Base-by-base conservation (phyloP, 75 land plant genomes). In the Larix kaempferi region DNA sequence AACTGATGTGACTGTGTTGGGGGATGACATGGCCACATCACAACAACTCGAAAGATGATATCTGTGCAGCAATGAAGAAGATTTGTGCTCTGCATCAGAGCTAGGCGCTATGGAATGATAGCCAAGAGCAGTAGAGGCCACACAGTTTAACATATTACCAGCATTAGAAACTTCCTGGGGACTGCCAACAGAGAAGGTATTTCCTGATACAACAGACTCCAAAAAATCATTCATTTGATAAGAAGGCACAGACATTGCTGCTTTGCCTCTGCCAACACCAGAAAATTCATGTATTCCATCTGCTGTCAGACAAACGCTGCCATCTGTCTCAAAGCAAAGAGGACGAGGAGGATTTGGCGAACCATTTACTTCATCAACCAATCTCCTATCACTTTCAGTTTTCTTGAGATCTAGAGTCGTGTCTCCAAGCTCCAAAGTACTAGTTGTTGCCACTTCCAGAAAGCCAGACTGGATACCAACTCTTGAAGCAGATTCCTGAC, bases 401-500 rank as follows among this genome's bases (percentile, higher is more conserved):
- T 69, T 69, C 8, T 39, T 41, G 23, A 69, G 21, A 41, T 39
- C 25, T 69, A 44, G 7, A 69, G n/a, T 69, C 4, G 25, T 55
- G 23, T 74, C 57, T 14, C 57, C 57, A 74, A 27, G 57, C 1
- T 74, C 35, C 21, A 74, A 23, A 26, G 57, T 7, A 55, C 75
- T 74, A 25, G 75, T 74, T 39, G 10, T 21, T 25, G 75, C 57
- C 17, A 56, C 57, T 23, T 74, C 57, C 58, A 55, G 2, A 6
- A 56, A 56, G 16, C 75, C 57, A 16, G 75, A 55, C 17, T 25
- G 75, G 23, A 21, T 21, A 74, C 57, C 75, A 54, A 29, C 44
- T 74, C 21, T 74, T 41, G 75, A 74, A 74, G 25, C 75, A 74
- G 75, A 74, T 26, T 74, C 75, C 54, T 74, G 75, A 56, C 75